Percentiles rank a stretch among this genome's conserved stretches.
These are phyloP conservation scores for Komagataella pseudopastoris DNA, from an alignment of 805 yeast genomes.

Conservation along the genomic window DNA sequence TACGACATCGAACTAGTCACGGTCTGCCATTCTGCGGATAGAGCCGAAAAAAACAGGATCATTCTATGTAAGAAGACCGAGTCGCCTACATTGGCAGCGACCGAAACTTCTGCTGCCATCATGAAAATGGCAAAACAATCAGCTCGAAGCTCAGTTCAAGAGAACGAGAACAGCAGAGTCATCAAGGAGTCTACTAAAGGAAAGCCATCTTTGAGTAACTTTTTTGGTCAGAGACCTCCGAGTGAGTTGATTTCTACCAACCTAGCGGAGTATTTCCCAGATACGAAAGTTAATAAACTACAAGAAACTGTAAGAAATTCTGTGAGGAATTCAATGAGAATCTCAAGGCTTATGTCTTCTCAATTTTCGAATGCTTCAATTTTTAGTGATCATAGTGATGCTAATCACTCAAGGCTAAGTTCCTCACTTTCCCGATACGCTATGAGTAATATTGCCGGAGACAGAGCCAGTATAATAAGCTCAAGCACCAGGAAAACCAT, in stretches of 20 bases:
- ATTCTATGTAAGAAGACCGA: constrained; percentile 55
- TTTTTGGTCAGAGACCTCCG: constrained; percentile 88
- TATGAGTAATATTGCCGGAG: background rate
- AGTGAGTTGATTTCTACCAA: constrained; percentile 84
- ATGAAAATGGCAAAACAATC: constrained; percentile 10
- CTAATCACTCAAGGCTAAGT: constrained; percentile 10
- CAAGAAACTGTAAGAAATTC: constrained; percentile 77
- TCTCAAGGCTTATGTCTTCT: constrained; percentile 24
- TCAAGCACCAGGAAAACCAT: constrained; percentile 21
- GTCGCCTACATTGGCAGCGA: constrained; percentile 47
- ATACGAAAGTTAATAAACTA: constrained; percentile 54
- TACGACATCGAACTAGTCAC: constrained; percentile 75
- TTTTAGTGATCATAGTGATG: constrained; percentile 7
- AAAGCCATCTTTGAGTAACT: constrained; percentile 9
- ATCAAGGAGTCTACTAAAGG: background rate
- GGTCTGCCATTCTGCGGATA: constrained; percentile 63
- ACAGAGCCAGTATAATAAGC: background rate
- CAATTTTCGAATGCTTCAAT: constrained; percentile 5
- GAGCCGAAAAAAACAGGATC: constrained; percentile 56
- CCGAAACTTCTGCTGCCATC: constrained; percentile 38
- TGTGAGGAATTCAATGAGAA: constrained; percentile 60
- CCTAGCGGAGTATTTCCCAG: constrained; percentile 85
- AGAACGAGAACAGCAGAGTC: constrained; percentile 7
- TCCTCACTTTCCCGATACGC: background rate
- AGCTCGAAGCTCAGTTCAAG: constrained; percentile 3